Evolutionary conservation across 805 yeast genomes (phyloP).

Genomic region (Saccharomycopsis synnaedendra): DNA sequence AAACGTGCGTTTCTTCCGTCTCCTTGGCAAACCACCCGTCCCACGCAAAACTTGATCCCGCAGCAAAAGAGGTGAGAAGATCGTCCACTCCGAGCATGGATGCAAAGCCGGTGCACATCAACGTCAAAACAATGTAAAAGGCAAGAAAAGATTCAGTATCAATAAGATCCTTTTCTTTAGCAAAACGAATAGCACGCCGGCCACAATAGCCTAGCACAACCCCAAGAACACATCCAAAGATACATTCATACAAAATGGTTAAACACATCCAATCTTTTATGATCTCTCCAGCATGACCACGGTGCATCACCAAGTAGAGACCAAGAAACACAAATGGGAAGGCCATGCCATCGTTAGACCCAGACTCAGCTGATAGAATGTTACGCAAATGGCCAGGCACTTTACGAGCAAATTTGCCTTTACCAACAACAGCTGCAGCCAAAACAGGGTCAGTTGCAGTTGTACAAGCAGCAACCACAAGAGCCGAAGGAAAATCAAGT

Average conservation of each 20-base stretch:
- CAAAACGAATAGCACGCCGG: constrained; percentile 60
- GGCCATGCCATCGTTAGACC: constrained; percentile 94
- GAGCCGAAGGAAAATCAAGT: constrained; percentile 57
- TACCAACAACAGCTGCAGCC: constrained; percentile 93
- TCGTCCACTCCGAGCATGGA: constrained; percentile 84
- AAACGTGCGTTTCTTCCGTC: constrained; percentile 78
- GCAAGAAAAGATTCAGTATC: constrained; percentile 86
- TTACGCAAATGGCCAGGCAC: constrained; percentile 91
- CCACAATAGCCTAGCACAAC: constrained; percentile 58
- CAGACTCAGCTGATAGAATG: constrained; percentile 74
- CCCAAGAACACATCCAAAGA: constrained; percentile 71
- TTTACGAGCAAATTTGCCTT: constrained; percentile 80
- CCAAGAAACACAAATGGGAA: constrained; percentile 78
- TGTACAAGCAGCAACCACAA: constrained; percentile 74
- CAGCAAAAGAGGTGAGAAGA: constrained; percentile 77
- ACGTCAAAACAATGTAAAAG: constrained; percentile 69
- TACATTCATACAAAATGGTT: constrained; percentile 72
- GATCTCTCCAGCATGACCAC: constrained; percentile 54
- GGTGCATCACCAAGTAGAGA: constrained; percentile 53
- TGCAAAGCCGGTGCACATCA: constrained; percentile 83
- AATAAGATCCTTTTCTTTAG: constrained; percentile 56
- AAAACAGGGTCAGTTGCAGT: constrained; percentile 94
- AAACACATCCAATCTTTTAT: constrained; percentile 71
- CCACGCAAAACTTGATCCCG: constrained; percentile 92
- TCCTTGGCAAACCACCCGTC: constrained; percentile 78